Evolutionary conservation across 148 eudicot species (phyloP), one percentile per base, ranked within the genome.

Genomic region (Spergularia marina): DNA sequence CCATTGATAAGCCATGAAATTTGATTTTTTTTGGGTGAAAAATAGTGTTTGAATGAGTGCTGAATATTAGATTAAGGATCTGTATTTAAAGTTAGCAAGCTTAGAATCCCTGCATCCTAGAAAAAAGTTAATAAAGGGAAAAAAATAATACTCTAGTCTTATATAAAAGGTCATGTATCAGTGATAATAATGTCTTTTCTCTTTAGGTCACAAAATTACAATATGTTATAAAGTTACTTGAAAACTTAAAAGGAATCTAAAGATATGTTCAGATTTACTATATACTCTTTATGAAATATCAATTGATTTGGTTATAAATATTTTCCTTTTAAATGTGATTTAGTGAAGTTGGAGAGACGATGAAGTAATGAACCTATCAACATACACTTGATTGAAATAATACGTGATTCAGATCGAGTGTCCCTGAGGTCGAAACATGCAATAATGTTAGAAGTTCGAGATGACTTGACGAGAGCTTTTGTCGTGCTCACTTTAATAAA

Each of bases 201-300:
- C 25, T 23, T 1, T 23, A 23, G 25, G 25, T 23, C 25, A 23
- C 25, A 23, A 23, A 23, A 23, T 23, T 0, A 23, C 25, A 23
- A 23, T 23, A 30, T 30, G 36, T 30, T 30, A 30, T 30, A 30
- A 30, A 30, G 36, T 30, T 30, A 30, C 36, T 30, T 30, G 36
- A 30, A 49, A 18, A 39, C 72, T 65, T 15, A 57, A 74, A 30
- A 65, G 36, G 73, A 68, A 78, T 65, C 62, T 57, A 58, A 79
- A 68, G 73, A 79, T 68, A 16, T 74, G 55, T 59, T 74, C 6
- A 23, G 51, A 49, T 23, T 51, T 21, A 44, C n/a, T 74, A 25
- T 13, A 7, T 39, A 2, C 30, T 7, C 9, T 8, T 30, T 30
- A 18, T 13, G 12, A 23, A 68, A 67, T 67, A 18, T 12, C 25